Evolutionary conservation across 2,329 filamentous ascomycete genomes (phyloP), one percentile per base, ranked within the genome.

Genomic region (Trichoderma sp.): DNA sequence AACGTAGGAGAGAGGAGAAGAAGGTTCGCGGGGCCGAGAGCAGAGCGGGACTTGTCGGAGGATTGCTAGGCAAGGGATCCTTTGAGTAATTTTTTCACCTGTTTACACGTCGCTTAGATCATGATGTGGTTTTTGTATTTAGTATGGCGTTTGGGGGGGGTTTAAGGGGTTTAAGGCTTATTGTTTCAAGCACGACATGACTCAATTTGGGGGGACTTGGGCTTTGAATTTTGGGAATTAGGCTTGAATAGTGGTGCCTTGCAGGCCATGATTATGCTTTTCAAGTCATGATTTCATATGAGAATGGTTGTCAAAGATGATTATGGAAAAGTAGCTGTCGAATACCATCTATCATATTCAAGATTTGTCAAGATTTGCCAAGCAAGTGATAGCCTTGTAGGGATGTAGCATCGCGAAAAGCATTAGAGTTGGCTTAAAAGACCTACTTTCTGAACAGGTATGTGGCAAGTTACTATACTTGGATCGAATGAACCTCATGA

Each of bases 1-100:
- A 90, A 80, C 83, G 83, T 75, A 82, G 85, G 75, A 82, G 88
- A 70, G 85, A 89, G 80, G 84, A 84, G 76, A 87, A 80, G 78
- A 87, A 87, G 81, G 83, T 83, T 67, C 85, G 83, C 76, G 87
- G 87, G 0, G 88, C 85, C 0, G 85, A 88, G 79, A 85, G 80
- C 61, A 81, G 89, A 75, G 80, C 85, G 33, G 85, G 85, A 72
- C 83, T 83, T 19, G 86, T 90, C 0, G 86, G 87, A 6, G 87
- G 87, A 0, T 74, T 91, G 71, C 84, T 91, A 78, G 86, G 85
- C 0, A 82, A 80, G 37, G 88, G 88, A 21, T 76, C 77, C 1
- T 81, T 81, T 77, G 79, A 77, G 72, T 81, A 72, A 35, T 35
- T 35, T 35, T 27, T 27, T 27, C 4, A 35, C 33, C 13, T 21